Evolutionary conservation across 2,329 filamentous ascomycete species (phyloP).

Genomic region (Dactylellina haptotyla): DNA sequence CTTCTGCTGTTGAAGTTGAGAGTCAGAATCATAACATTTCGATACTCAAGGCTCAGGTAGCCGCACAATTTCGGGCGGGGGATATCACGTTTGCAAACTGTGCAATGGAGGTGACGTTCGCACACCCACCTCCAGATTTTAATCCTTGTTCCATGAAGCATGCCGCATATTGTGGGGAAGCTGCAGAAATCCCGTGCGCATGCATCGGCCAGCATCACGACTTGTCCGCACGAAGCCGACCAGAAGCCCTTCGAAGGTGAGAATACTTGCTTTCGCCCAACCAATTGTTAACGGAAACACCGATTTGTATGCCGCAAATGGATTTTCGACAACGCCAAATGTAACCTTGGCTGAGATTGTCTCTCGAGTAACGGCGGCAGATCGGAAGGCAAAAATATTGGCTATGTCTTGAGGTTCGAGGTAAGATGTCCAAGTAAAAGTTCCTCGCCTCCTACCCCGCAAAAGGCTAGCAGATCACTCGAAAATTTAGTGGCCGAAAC

Average conservation of each 20-base stretch:
- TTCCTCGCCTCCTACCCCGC: slow-evolving; percentile 15
- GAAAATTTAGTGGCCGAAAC: too few species aligned
- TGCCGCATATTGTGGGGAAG: slow-evolving; percentile 33
- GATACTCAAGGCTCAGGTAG: too few species aligned
- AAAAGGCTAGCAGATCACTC: slow-evolving; percentile 17
- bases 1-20: too few species aligned
- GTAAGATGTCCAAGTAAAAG: neutral
- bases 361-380: slow-evolving; percentile 13
- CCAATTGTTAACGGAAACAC: slow-evolving; percentile 1
- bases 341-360: slow-evolving; percentile 24
- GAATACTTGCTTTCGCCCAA: neutral
- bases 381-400: slow-evolving; percentile 43
- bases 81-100: too few species aligned
- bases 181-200: slow-evolving; percentile 20
- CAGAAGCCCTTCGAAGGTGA: neutral
- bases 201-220: slow-evolving; percentile 8
- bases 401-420: neutral
- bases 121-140: too few species aligned
- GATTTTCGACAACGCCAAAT: slow-evolving; percentile 5
- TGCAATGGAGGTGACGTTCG: too few species aligned
- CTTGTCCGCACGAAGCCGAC: neutral
- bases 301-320: slow-evolving; percentile 2
- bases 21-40: too few species aligned
- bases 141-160: slow-evolving; percentile 11
- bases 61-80: too few species aligned